Conservation (phyloP, 257 asterid species). For the Solanum bukasovii region DNA sequence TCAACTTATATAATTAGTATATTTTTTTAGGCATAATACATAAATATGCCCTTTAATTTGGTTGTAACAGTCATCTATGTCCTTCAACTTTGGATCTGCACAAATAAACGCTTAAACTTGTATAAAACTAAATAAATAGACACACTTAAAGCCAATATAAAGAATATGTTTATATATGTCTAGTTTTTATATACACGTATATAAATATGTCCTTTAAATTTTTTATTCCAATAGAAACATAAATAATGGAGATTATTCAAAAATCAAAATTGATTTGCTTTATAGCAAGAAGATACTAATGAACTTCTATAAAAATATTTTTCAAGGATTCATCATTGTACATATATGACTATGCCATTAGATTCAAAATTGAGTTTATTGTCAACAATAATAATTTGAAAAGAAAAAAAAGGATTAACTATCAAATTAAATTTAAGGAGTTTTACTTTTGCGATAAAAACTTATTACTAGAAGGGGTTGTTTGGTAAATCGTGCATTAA, state of each 20-base stretch:
- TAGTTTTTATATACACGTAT: too few relatives aligned
- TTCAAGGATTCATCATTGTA: not conserved
- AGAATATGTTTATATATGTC: too few relatives aligned
- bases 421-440: not conserved
- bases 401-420: not conserved
- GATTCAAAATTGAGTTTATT: not conserved
- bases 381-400: not conserved
- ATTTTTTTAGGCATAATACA: too few relatives aligned
- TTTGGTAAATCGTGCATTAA: not conserved
- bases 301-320: too few relatives aligned
- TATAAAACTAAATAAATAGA: not conserved
- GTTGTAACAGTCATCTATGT: not conserved
- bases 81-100: not conserved
- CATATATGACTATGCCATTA: not conserved
- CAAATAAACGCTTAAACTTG: not conserved
- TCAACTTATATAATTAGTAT: too few relatives aligned
- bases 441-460: not conserved
- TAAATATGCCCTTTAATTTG: not conserved
- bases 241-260: not conserved
- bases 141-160: too few relatives aligned
- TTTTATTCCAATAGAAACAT: not conserved
- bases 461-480: not conserved
- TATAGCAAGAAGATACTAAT: not conserved
- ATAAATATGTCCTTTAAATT: not conserved
- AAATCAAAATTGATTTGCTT: not conserved